These are phyloP conservation scores for Eremomyces bilateralis DNA, from an alignment of 495 filamentous ascomycete species.

Conservation along the genomic window DNA sequence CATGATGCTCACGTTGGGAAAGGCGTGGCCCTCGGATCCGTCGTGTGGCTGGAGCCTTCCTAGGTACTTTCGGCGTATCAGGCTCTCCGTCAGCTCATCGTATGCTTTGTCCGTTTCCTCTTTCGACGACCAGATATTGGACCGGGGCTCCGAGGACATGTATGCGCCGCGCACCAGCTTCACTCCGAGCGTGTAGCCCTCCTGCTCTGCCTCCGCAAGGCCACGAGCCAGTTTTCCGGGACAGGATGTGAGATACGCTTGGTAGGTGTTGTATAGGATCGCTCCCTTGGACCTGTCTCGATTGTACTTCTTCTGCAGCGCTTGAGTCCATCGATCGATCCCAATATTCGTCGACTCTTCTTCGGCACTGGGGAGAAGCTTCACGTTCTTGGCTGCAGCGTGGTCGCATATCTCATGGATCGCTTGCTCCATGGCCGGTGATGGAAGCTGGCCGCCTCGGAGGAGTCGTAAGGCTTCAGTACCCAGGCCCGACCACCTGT, in stretches of 20 bases:
- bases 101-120: conserved; percentile 56
- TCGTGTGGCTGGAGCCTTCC: conserved; percentile 24
- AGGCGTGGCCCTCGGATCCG: conserved; percentile 12
- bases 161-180: conserved; percentile 92
- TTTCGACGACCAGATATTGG: conserved; percentile 61
- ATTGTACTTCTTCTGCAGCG: conserved; percentile 62
- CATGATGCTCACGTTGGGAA: conserved; percentile 47
- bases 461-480: conserved; percentile 45
- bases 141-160: conserved; percentile 53
- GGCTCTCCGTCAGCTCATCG: conserved; percentile 34
- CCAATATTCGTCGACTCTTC: conserved; percentile 61
- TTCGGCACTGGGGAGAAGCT: conserved; percentile 78
- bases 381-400: conserved; percentile 45
- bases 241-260: conserved; percentile 62
- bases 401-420: conserved; percentile 59
- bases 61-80: conserved; percentile 29
- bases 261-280: conserved; percentile 55
- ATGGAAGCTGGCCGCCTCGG: conserved; percentile 32
- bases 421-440: conserved; percentile 38
- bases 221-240: conserved; percentile 42
- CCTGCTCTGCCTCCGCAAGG: conserved; percentile 37
- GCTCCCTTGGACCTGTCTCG: conserved; percentile 15
- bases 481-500: conserved; percentile 70
- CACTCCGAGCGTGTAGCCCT: conserved; percentile 61
- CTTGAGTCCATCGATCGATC: conserved; percentile 67